Conservation (phyloP, 2,329 filamentous ascomycete species). For the Exserohilum turcica region DNA sequence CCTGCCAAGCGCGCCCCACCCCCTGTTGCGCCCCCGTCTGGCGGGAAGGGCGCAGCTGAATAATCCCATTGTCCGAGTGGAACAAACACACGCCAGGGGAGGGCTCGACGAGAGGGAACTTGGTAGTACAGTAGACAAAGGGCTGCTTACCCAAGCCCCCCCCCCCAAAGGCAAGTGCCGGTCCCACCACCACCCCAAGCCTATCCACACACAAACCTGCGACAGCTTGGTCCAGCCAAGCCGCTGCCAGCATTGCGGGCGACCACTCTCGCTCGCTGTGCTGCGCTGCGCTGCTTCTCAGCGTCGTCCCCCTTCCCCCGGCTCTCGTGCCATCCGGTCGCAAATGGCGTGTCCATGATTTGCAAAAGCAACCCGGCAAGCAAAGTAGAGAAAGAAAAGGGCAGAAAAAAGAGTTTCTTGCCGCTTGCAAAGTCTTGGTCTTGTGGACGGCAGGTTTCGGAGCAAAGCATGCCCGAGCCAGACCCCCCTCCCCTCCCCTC, state of each 20-base stretch:
- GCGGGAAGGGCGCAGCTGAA: too few relatives aligned
- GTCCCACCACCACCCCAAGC: not conserved
- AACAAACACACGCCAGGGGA: too few relatives aligned
- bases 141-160: too few relatives aligned
- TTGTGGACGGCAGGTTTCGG: not conserved
- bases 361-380: not conserved
- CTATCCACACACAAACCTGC: not conserved
- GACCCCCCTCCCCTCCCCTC: too few relatives aligned
- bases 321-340: not conserved
- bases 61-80: too few relatives aligned
- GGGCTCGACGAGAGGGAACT: too few relatives aligned
- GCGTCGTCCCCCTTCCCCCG: not conserved
- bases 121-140: too few relatives aligned
- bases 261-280: not conserved
- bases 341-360: not conserved
- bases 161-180: not conserved
- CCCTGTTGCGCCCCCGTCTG: too few relatives aligned
- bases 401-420: not conserved
- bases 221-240: constrained; percentile 6
- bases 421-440: too few relatives aligned
- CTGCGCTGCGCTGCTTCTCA: too few relatives aligned
- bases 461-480: too few relatives aligned
- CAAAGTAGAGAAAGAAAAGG: too few relatives aligned
- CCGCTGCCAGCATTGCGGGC: not conserved
- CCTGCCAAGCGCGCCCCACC: not conserved